These are phyloP conservation scores for Laburnicola sp. DNA, from an alignment of 2,329 filamentous ascomycete genomes.

Conservation along the genomic window DNA sequence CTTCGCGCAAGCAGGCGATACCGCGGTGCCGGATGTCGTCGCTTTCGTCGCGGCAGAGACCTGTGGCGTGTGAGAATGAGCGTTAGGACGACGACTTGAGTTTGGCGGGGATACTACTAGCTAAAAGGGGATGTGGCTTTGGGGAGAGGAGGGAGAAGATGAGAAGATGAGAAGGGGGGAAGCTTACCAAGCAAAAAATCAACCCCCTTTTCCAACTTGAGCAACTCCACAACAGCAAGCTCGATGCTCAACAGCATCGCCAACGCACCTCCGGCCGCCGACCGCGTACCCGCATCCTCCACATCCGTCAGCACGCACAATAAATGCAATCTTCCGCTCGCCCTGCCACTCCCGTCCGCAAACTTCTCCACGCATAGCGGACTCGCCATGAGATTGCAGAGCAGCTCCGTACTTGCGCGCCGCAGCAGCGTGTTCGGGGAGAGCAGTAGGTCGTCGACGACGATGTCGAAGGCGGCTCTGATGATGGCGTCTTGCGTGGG, in stretches of 20 bases:
- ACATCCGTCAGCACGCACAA: conserved; percentile 85
- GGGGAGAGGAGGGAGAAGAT: background rate
- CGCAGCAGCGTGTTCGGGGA: conserved; percentile 74
- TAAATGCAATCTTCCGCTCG: conserved; percentile 76
- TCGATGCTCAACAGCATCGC: conserved; percentile 83
- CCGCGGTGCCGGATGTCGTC: conserved; percentile 71
- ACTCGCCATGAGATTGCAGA: conserved; percentile 84
- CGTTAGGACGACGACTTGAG: background rate
- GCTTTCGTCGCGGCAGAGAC: conserved; percentile 72
- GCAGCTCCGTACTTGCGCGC: conserved; percentile 81
- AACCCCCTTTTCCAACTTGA: conserved; percentile 69
- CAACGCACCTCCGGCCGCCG: conserved; percentile 84
- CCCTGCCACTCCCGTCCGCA: conserved; percentile 60
- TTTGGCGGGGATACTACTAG: conserved; percentile 46
- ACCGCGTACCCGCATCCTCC: conserved; percentile 76
- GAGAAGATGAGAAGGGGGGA: no score
- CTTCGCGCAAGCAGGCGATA: conserved; percentile 72
- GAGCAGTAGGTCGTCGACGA: conserved; percentile 79
- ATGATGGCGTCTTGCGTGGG: conserved; percentile 69
- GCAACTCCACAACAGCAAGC: conserved; percentile 69
- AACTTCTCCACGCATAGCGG: conserved; percentile 70
- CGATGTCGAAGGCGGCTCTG: conserved; percentile 69
- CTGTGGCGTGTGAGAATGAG: conserved; percentile 27
- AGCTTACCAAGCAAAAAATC: conserved; percentile 65
- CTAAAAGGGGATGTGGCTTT: conserved; percentile 54